Base-by-base conservation (phyloP, 1,284 basidiomycete species). In the Neolentinus lepideus region DNA sequence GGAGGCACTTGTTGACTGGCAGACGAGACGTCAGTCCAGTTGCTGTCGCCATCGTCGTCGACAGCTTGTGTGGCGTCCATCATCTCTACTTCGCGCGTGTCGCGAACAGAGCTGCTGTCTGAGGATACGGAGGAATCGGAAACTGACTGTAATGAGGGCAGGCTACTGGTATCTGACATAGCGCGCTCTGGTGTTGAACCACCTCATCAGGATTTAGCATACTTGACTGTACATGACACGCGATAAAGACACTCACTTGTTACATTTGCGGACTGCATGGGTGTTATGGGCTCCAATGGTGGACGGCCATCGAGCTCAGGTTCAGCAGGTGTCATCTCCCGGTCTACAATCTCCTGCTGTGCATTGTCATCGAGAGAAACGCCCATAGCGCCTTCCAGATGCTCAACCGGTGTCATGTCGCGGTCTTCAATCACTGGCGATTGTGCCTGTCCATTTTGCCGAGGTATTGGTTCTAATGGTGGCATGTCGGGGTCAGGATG, bases 101-200 rank as follows among this genome's bases (percentile, higher is more conserved):
- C 59, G 51, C 58, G 59, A 22, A 66, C 64, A 0, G 65, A 66
- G 26, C 68, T 66, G 29, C 59, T 67, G 21, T 65, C 68, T n/a
- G 59, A 63, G 24, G 29, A 31, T 6, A 6, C 29, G 12, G 68
- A 70, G 22, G 70, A 69, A 57, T 75, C 71, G 2, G 71, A 70
- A 4, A 74, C 64, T 10, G 71, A 67, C 52, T 67, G 65, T n/a
- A 78, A 65, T 1, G 66, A 69, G 8, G 79, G 80, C 71, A 80
- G 76, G 10, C 38, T 43, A n/a, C 8, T 43, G 4, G 38, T n/a
- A 43, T 43, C 38, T 4, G 38, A 43, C 6, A 4, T n/a, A 43
- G 38, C 8, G 16, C 38, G 38, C 12, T 6, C 33, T 9, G 33
- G 33, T 16, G 33, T 9, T 35, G 9, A 16, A n/a, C n/a, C n/a